Conservation (phyloP, 2,329 filamentous ascomycete genomes). For the Cytospora piceae region DNA sequence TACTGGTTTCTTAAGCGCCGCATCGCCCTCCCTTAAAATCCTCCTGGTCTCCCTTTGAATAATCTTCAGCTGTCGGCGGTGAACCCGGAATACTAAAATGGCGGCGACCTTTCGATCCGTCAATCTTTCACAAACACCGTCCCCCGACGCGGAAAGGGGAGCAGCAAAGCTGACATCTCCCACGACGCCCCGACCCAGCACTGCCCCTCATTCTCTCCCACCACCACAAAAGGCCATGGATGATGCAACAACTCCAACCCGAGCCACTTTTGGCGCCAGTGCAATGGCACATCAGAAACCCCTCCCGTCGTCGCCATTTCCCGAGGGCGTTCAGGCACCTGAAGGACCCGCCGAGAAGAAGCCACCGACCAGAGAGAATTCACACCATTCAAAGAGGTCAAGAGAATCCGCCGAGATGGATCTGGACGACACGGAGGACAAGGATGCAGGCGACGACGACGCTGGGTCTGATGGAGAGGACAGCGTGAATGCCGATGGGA, state of each 20-base stretch:
- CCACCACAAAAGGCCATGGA: slow-evolving; percentile 42
- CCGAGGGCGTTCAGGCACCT: slow-evolving; percentile 52
- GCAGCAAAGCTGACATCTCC: slow-evolving; percentile 55
- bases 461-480: slow-evolving; percentile 64
- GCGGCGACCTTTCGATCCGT: slow-evolving; percentile 66
- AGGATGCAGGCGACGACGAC: slow-evolving; percentile 53
- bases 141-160: slow-evolving; percentile 51
- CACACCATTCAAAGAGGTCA: slow-evolving; percentile 65
- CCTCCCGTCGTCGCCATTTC: slow-evolving; percentile 57
- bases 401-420: slow-evolving; percentile 70
- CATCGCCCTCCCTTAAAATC: slow-evolving; percentile 31
- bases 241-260: slow-evolving; percentile 65
- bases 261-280: slow-evolving; percentile 53
- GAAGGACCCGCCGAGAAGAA: slow-evolving; percentile 49
- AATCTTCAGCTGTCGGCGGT: slow-evolving; percentile 25
- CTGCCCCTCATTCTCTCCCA: slow-evolving; percentile 36
- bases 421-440: slow-evolving; percentile 76
- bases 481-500: slow-evolving; percentile 64
- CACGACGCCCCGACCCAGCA: slow-evolving; percentile 41
- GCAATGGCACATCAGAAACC: slow-evolving; percentile 54
- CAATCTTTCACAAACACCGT: slow-evolving; percentile 53
- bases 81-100: slow-evolving; percentile 35
- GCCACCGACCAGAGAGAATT: slow-evolving; percentile 56
- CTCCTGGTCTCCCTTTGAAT: slow-evolving; percentile 29
- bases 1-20: slow-evolving; percentile 36